Evolutionary conservation across 1,284 basidiomycete genomes (phyloP), one percentile per base, ranked within the genome.

Genomic region (Naganishia cerealis): DNA sequence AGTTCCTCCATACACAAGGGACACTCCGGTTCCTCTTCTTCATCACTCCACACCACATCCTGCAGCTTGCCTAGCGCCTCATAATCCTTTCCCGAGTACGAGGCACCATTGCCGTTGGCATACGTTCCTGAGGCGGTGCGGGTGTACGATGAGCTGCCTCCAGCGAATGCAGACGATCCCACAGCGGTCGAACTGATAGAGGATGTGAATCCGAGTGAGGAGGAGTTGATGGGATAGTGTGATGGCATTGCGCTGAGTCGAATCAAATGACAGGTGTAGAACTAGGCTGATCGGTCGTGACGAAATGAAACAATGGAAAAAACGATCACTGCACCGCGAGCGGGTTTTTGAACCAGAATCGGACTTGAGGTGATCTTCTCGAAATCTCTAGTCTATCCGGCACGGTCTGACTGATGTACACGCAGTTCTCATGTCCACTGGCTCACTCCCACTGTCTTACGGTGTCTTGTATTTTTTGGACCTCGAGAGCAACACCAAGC

Each of bases 1-100:
- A 99, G 94, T 82, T 97, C 94, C 79, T 99, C 96, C 67, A 98
- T 87, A 83, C 96, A 99, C 71, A 99, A 87, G 57, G 96, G 93
- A 82, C 96, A 99, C 77, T 99, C 95, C 74, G 91, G 90, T 77
- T 97, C 94, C 81, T 99, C 96, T 76, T 97, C 94, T 80, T 97
- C 94, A 80, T 97, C 93, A 79, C 91, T 94, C 94, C 94, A 97
- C 78, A 94, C 94, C 84, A 94, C 94, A 88, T 97, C 94, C 81
- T 95, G 94, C 52, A 97, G 88, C 43, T 91, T 76, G 71, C 81
- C 82, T 67, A 82, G 75, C 53, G 79, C 74, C 52, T 82, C 80
- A 63, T 77, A 74, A 66, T 74, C 67, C 54, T 68, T 68, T 18
- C 67, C 58, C n/a, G 62, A 56, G 24, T 36, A 56, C 24, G 58